Base-by-base conservation (phyloP, 305 asterid genomes). In the Fraxinus greggii region DNA sequence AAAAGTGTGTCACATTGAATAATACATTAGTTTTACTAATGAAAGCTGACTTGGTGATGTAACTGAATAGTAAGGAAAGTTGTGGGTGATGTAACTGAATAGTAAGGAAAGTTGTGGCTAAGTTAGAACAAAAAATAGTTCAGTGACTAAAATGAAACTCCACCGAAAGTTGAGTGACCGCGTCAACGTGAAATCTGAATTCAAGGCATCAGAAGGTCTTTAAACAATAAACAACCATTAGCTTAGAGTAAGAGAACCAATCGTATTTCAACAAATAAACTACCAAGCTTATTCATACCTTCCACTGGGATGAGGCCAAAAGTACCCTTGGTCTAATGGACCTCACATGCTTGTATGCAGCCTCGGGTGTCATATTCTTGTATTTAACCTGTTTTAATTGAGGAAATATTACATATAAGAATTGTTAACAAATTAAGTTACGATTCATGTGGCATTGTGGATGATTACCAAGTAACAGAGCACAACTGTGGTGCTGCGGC, bases 401-500 rank as follows among this genome's bases (percentile, higher is more conserved):
- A 59, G 77, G 9, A 7, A 45, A 38, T 72, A 31, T 79, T 38
- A 76, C 42, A 17, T 32, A 63, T 7, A 31, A 79, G 79, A 56
- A 82, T 24, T 83, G 33, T 70, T 23, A 54, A 12, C 69, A 29
- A 45, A 19, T n/a, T 67, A 78, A 31, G 61, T 61, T 81, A 26
- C 63, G 38, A 79, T 61, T 72, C 74, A 54, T 80, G 67, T 77
- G 23, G 29, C 75, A 33, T 26, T 9, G n/a, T 12, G 7, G 83
- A 65, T 65, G 75, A 81, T 10, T 89, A 94, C 98, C 90, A 94
- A 90, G 88, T 93, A 94, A 90, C 98, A 94, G 35, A 94, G 92
- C 77, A 94, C 98, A 77, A 94, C 89, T 0, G 98, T 94, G 10
- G 98, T 94, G 89, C 97, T 94, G 83, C 97, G 95, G 51, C 98